These are phyloP conservation scores for Pleurotus tuoliensis DNA, from an alignment of 768 basidiomycete species.

Conservation along the genomic window DNA sequence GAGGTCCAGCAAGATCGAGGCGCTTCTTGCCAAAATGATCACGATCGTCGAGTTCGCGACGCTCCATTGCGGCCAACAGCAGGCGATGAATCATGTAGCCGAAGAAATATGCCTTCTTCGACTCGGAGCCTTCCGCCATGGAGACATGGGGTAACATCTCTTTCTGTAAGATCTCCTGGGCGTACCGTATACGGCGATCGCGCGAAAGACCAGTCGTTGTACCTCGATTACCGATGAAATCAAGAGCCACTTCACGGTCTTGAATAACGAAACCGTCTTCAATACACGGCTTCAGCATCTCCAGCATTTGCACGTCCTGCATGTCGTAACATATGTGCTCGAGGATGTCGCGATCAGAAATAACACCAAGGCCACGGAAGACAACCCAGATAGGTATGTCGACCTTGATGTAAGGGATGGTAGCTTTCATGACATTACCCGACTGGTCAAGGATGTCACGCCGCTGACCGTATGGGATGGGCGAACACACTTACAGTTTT, in stretches of 20 bases:
- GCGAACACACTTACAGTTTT: constrained; percentile 85
- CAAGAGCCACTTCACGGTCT: constrained; percentile 93
- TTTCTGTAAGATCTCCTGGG: constrained; percentile 96
- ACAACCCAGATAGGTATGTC: constrained; percentile 99
- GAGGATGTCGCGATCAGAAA: constrained; percentile 95
- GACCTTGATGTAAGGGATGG: constrained; percentile 96
- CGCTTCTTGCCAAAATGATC: constrained; percentile 99
- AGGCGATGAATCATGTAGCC: constrained; percentile 99
- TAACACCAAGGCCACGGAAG: constrained; percentile 95
- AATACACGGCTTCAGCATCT: constrained; percentile 97
- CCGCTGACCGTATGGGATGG: background rate
- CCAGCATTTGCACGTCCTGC: constrained; percentile 93
- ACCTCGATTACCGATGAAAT: constrained; percentile 98
- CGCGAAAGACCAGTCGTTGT: constrained; percentile 89
- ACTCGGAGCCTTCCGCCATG: constrained; percentile 92
- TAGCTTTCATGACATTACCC: constrained; percentile 93
- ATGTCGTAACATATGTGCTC: constrained; percentile 98
- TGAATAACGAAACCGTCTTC: constrained; percentile 99
- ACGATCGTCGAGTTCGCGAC: constrained; percentile 95
- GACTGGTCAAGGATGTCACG: constrained; percentile 36
- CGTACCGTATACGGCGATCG: constrained; percentile 92
- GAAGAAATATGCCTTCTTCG: constrained; percentile 99
- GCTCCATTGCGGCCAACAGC: constrained; percentile 87
- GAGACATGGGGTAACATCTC: constrained; percentile 98
- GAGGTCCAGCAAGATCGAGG: constrained; percentile 90